Evolutionary conservation across 345 rosid species (phyloP).

Genomic region (Eutrema japonicum): DNA sequence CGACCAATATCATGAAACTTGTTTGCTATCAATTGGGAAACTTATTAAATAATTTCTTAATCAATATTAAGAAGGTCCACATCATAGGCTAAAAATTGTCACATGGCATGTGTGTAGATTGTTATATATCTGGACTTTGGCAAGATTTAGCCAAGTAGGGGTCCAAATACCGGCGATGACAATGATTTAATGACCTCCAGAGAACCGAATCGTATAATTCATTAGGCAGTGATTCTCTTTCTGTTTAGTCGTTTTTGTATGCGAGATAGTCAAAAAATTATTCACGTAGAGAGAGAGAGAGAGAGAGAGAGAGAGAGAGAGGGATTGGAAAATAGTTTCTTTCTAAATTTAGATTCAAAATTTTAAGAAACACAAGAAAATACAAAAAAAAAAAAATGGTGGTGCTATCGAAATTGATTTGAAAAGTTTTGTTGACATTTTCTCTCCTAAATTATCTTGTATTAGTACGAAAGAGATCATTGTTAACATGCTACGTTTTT

Average conservation of each 20-base stretch:
- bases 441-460: not conserved
- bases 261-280: no score
- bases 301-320: no score
- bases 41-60: slow-evolving; percentile 27
- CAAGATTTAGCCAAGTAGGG: slow-evolving; percentile 37
- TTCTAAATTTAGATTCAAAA: no score
- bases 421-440: not conserved
- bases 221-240: slow-evolving; percentile 50
- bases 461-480: not conserved
- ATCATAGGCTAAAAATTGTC: slow-evolving; percentile 33
- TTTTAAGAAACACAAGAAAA: no score
- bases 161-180: slow-evolving; percentile 16
- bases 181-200: slow-evolving; percentile 7
- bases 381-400: no score
- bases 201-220: slow-evolving; percentile 27
- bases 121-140: slow-evolving; percentile 34
- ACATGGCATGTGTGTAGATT: slow-evolving; percentile 39
- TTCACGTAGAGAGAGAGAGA: no score
- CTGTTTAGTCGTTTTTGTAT: not conserved
- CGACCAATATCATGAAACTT: slow-evolving; percentile 26
- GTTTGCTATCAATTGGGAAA: slow-evolving; percentile 33
- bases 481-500: not conserved
- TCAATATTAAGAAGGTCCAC: slow-evolving; percentile 32
- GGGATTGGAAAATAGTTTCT: no score
- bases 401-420: no score